Evolutionary conservation across 768 basidiomycete species (phyloP).

Genomic region (Lactarius akahatsu): DNA sequence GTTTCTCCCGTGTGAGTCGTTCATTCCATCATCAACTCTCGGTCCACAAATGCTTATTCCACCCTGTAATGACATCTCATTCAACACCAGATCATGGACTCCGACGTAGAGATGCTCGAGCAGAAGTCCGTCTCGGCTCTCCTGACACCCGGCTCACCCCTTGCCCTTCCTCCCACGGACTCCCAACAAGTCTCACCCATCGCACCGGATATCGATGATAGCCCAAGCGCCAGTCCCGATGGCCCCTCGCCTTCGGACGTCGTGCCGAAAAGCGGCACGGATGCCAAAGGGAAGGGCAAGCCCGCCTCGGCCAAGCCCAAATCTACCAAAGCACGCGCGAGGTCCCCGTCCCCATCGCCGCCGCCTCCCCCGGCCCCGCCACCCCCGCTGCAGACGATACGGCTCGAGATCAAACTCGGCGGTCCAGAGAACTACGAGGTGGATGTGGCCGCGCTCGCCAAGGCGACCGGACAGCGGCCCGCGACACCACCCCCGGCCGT

Average conservation of each 20-base stretch:
- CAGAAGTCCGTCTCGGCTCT: constrained; percentile 11
- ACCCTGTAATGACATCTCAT: neutral
- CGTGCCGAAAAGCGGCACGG: constrained; percentile 28
- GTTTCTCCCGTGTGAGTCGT: neutral
- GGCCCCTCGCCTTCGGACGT: constrained; percentile 30
- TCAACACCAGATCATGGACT: constrained; percentile 13
- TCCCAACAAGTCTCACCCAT: constrained; percentile 18
- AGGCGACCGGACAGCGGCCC: constrained; percentile 63
- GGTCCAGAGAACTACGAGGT: constrained; percentile 76
- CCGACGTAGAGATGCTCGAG: constrained; percentile 24
- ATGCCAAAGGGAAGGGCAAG: constrained; percentile 29
- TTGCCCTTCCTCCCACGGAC: constrained; percentile 18
- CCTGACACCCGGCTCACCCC: constrained; percentile 15
- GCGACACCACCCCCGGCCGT: constrained; percentile 50
- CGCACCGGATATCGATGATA: constrained; percentile 17
- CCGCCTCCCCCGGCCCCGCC: constrained; percentile 47
- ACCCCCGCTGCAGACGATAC: constrained; percentile 59
- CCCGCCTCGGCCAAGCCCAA: constrained; percentile 45
- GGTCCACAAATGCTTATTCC: neutral
- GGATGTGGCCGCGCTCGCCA: constrained; percentile 57
- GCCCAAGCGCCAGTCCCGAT: constrained; percentile 27
- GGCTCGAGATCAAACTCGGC: constrained; percentile 67
- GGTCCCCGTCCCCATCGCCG: constrained; percentile 59
- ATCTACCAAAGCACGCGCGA: constrained; percentile 46
- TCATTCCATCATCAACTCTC: neutral